These are phyloP conservation scores for Fibroporia radiculosa DNA, from an alignment of 768 basidiomycete species.

Conservation along the genomic window DNA sequence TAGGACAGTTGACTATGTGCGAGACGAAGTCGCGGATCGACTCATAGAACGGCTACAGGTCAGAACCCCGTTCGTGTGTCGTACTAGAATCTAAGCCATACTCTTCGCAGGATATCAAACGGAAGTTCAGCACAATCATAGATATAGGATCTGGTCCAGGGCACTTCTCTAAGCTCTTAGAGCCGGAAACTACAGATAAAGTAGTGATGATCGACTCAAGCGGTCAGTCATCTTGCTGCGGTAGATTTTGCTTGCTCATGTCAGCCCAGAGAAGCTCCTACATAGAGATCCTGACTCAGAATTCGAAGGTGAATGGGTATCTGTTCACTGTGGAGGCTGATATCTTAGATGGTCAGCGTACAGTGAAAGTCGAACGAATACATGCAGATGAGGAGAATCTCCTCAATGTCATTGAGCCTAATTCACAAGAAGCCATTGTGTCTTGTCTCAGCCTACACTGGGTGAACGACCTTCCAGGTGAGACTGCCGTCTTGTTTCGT, in stretches of 20 bases:
- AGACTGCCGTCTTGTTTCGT: slow-evolving; percentile 7
- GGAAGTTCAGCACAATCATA: slow-evolving; percentile 68
- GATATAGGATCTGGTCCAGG: slow-evolving; percentile 91
- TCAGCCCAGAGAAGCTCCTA: slow-evolving; percentile 52
- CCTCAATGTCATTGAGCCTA: slow-evolving; percentile 50
- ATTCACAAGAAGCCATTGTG: slow-evolving; percentile 87
- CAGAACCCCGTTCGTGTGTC: not conserved
- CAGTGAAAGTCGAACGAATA: slow-evolving; percentile 74
- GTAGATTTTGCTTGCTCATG: slow-evolving; percentile 1
- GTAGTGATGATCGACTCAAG: slow-evolving; percentile 84
- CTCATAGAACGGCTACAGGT: slow-evolving; percentile 90
- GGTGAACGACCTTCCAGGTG: slow-evolving; percentile 96
- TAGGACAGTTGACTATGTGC: slow-evolving; percentile 82
- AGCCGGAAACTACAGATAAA: slow-evolving; percentile 57
- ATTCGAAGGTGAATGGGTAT: slow-evolving; percentile 59
- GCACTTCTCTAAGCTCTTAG: slow-evolving; percentile 81
- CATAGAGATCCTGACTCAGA: slow-evolving; percentile 70
- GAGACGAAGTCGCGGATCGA: slow-evolving; percentile 83
- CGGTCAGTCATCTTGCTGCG: slow-evolving; percentile 32
- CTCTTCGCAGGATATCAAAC: slow-evolving; percentile 74
- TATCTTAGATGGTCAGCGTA: slow-evolving; percentile 3
- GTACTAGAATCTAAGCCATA: slow-evolving; percentile 4
- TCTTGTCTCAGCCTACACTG: slow-evolving; percentile 92
- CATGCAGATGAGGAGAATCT: slow-evolving; percentile 82
- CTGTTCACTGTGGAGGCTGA: not conserved